Percentiles rank a stretch among this genome's conserved stretches.
These are phyloP conservation scores for Cordyceps tenuipes DNA, from an alignment of 2,329 filamentous ascomycete genomes.

Conservation along the genomic window DNA sequence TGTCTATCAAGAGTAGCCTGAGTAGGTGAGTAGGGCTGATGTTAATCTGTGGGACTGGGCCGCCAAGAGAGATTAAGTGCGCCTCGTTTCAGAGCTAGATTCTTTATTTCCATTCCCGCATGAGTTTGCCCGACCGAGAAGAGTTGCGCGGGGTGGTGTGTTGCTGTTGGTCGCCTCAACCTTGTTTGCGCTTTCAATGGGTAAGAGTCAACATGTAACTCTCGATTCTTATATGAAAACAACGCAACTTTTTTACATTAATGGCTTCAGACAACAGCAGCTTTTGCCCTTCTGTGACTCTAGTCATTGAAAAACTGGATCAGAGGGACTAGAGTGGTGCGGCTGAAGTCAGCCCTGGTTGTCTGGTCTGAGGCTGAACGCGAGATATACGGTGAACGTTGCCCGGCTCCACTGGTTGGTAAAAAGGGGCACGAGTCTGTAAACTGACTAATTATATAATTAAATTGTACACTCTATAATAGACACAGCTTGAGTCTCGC, in stretches of 20 bases:
- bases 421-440: background rate
- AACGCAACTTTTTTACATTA: background rate
- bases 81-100: background rate
- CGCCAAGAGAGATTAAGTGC: too few species aligned
- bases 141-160: background rate
- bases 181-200: background rate
- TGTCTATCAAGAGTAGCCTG: background rate
- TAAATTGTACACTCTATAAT: too few species aligned
- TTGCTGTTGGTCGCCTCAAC: background rate
- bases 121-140: too few species aligned
- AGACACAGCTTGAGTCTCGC: too few species aligned
- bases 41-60: too few species aligned
- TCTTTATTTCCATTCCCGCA: background rate
- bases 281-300: background rate
- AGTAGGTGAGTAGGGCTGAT: background rate
- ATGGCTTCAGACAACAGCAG: background rate
- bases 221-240: background rate
- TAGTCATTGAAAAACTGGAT: background rate
- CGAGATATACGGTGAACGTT: background rate
- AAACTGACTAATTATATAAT: background rate
- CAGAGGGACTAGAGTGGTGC: background rate
- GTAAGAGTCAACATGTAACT: background rate
- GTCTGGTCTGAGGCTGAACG: constrained; percentile 4
- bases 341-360: background rate
- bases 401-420: background rate